Evolutionary conservation across 371 early-diverging fungal genomes (phyloP).

Genomic region (Syncephalis plumigaleata): DNA sequence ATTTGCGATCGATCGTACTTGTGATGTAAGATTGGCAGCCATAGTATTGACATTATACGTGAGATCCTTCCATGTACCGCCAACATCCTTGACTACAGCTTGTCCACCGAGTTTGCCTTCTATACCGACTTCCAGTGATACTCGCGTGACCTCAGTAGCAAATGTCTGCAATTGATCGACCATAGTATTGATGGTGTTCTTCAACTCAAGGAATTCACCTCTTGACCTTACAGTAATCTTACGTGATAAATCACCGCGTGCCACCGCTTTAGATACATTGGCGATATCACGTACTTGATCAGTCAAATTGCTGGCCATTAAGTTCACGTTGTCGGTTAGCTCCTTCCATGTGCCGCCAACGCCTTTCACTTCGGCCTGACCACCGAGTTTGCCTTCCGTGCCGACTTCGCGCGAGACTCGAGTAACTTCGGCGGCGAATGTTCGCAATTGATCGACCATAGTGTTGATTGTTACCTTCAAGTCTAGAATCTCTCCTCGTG

Average conservation of each 20-base stretch:
- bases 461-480: conserved; percentile 40
- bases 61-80: conserved; percentile 52
- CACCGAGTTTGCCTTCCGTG: conserved; percentile 36
- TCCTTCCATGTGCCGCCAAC: conserved; percentile 41
- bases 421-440: conserved; percentile 38
- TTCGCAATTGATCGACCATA: conserved; percentile 35
- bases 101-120: conserved; percentile 43
- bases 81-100: conserved; percentile 36
- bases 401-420: conserved; percentile 46
- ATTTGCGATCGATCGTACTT: conserved; percentile 40
- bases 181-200: conserved; percentile 23
- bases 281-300: conserved; percentile 31
- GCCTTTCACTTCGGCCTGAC: conserved; percentile 27
- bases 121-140: conserved; percentile 36
- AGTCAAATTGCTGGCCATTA: conserved; percentile 35
- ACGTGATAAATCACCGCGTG: conserved; percentile 25
- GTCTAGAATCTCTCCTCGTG: conserved; percentile 35
- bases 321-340: conserved; percentile 41
- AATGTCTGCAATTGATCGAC: conserved; percentile 21
- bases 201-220: conserved; percentile 25
- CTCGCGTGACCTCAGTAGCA: conserved; percentile 37
- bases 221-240: conserved; percentile 21
- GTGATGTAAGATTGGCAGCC: conserved; percentile 40
- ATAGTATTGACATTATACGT: conserved; percentile 47
- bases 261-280: conserved; percentile 23